phyloP scores from a whole-genome alignment of 768 basidiomycete genomes.

The Trametes coccinea region DNA sequence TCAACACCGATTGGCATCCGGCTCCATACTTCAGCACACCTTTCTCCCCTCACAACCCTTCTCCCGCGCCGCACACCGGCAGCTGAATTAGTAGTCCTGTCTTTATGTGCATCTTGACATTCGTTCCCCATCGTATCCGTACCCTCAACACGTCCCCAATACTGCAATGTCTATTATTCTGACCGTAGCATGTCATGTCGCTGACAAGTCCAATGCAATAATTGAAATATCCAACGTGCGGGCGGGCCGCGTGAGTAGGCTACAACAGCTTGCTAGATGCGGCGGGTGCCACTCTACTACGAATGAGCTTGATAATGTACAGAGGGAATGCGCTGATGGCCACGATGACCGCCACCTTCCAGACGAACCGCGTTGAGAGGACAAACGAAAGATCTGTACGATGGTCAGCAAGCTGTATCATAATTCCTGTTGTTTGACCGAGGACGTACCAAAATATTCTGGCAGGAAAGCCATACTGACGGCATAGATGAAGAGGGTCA shows the following conservation, averaged over 20 bases:
- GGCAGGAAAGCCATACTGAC: slow-evolving; percentile 92
- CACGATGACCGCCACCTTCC: slow-evolving; percentile 95
- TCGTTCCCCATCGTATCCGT: not conserved
- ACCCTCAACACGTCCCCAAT: slow-evolving; percentile 16
- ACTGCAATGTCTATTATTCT: slow-evolving; percentile 32
- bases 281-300: slow-evolving; percentile 85
- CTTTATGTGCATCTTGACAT: slow-evolving; percentile 28
- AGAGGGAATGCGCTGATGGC: slow-evolving; percentile 91
- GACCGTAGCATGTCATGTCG: slow-evolving; percentile 28
- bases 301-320: slow-evolving; percentile 86
- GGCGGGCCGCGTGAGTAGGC: slow-evolving; percentile 16
- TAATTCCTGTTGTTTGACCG: not conserved
- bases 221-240: slow-evolving; percentile 12
- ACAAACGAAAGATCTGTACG: slow-evolving; percentile 86
- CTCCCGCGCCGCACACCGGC: slow-evolving; percentile 47
- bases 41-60: slow-evolving; percentile 50
- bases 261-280: slow-evolving; percentile 89
- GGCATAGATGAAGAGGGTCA: slow-evolving; percentile 85
- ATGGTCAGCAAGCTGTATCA: not conserved
- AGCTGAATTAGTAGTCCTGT: slow-evolving; percentile 25
- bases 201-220: slow-evolving; percentile 32
- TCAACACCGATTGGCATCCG: slow-evolving; percentile 52
- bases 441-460: slow-evolving; percentile 88
- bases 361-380: slow-evolving; percentile 80
- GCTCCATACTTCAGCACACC: slow-evolving; percentile 48